Conservation (phyloP, 2,329 filamentous ascomycete species). For the Tolypocladium nubicola region DNA sequence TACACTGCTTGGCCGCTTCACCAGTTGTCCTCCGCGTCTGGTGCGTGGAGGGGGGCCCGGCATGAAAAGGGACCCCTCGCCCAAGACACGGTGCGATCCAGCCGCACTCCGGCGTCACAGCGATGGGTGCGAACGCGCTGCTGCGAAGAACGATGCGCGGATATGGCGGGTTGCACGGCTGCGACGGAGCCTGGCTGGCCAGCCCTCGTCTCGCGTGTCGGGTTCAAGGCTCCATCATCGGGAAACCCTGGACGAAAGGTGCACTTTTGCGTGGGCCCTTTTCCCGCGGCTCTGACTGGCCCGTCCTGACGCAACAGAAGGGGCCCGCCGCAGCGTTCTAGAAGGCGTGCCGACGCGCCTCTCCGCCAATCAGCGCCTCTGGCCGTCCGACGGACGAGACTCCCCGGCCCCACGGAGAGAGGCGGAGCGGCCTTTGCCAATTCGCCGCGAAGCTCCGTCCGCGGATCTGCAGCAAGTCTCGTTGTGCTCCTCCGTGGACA, state of each 20-base stretch:
- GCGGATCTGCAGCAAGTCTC: background rate
- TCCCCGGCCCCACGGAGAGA: background rate
- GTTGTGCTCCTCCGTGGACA: background rate
- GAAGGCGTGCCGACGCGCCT: background rate
- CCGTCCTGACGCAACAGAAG: background rate
- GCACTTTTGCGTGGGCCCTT: background rate
- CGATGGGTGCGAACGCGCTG: background rate
- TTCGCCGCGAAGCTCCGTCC: background rate
- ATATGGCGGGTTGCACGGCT: background rate
- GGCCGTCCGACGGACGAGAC: background rate
- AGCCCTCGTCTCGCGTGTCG: background rate
- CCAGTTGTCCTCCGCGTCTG: background rate
- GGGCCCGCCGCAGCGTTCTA: background rate
- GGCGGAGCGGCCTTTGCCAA: background rate
- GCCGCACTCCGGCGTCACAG: background rate
- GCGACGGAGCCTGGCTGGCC: background rate
- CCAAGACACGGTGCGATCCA: background rate
- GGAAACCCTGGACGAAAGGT: background rate
- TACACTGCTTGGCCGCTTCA: background rate
- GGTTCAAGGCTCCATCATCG: background rate
- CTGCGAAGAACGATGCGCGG: background rate
- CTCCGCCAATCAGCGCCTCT: background rate
- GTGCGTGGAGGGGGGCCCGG: background rate
- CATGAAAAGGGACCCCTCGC: background rate
- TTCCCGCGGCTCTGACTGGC: background rate